These are phyloP conservation scores for Tylopilus sp. DNA, from an alignment of 1,284 basidiomycete species.

Conservation along the genomic window DNA sequence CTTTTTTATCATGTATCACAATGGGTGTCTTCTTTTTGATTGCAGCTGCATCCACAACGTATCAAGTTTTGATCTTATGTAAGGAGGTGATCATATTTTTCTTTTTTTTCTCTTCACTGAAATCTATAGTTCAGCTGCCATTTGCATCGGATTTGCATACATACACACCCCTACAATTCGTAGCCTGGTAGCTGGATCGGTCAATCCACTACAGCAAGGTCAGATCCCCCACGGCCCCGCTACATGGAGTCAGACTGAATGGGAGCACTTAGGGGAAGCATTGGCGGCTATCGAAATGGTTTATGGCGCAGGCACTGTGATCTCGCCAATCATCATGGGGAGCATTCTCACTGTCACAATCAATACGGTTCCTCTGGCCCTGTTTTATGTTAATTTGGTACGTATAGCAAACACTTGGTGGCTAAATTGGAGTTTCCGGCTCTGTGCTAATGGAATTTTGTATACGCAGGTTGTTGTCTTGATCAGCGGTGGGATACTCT, in stretches of 20 bases:
- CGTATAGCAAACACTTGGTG: too few species aligned
- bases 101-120: constrained; percentile 2
- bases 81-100: not conserved
- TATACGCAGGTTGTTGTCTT: constrained; percentile 14
- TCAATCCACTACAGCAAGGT: constrained; percentile 47
- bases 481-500: constrained; percentile 10
- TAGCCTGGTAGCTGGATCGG: constrained; percentile 44
- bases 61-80: constrained; percentile 22
- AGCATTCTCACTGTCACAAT: constrained; percentile 32
- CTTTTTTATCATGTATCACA: constrained; percentile 33
- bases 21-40: constrained; percentile 26
- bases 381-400: constrained; percentile 36
- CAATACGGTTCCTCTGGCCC: constrained; percentile 23
- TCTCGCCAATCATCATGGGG: constrained; percentile 43
- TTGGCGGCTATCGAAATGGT: constrained; percentile 46
- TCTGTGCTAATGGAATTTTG: not conserved
- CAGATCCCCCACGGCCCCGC: not conserved
- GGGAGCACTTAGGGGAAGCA: constrained; percentile 38
- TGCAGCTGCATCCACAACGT: constrained; percentile 27
- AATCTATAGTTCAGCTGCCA: constrained; percentile 17
- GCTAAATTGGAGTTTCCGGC: too few species aligned
- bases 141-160: constrained; percentile 31
- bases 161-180: constrained; percentile 34
- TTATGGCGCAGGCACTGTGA: constrained; percentile 28
- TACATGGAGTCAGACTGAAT: not conserved